Percentiles rank a stretch among this genome's conserved stretches.
Evolutionary conservation across 2,329 filamentous ascomycete genomes (phyloP).

Genomic region (Paraphoma chrysanthemicola): DNA sequence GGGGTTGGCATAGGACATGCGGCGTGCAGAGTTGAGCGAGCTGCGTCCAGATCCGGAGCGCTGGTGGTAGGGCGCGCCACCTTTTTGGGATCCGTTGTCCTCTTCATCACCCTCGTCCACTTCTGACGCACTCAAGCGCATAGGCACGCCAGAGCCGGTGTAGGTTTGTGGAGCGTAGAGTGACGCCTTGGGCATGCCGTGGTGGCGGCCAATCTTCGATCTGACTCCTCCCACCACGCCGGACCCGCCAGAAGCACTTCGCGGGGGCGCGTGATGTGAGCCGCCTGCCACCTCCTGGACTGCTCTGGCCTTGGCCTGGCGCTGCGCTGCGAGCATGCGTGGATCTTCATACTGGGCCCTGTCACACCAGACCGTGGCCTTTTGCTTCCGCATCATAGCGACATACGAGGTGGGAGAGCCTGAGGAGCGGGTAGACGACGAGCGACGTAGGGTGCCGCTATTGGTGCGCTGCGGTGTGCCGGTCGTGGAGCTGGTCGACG

Average conservation of each 20-base stretch:
- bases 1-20: constrained; percentile 47
- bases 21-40: constrained; percentile 59
- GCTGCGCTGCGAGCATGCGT: constrained; percentile 79
- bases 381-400: constrained; percentile 93
- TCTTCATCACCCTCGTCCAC: constrained; percentile 88
- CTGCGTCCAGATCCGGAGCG: constrained; percentile 77
- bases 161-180: constrained; percentile 81
- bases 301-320: constrained; percentile 85
- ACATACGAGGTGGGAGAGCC: constrained; percentile 79
- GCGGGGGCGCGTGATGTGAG: constrained; percentile 42
- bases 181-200: constrained; percentile 78
- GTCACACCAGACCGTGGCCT: constrained; percentile 98
- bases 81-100: constrained; percentile 60
- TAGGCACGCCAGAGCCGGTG: constrained; percentile 80
- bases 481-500: constrained; percentile 70
- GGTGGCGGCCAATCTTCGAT: constrained; percentile 82
- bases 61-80: constrained; percentile 62
- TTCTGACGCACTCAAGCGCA: constrained; percentile 93
- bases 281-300: constrained; percentile 81
- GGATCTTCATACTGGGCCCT: constrained; percentile 92
- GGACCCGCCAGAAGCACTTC: constrained; percentile 48
- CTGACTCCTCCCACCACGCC: constrained; percentile 62
- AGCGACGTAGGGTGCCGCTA: constrained; percentile 69
- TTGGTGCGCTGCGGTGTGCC: constrained; percentile 56
- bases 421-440: constrained; percentile 79